Evolutionary conservation across 1,284 basidiomycete genomes (phyloP).

Genomic region (Sporisorium exsertum): DNA sequence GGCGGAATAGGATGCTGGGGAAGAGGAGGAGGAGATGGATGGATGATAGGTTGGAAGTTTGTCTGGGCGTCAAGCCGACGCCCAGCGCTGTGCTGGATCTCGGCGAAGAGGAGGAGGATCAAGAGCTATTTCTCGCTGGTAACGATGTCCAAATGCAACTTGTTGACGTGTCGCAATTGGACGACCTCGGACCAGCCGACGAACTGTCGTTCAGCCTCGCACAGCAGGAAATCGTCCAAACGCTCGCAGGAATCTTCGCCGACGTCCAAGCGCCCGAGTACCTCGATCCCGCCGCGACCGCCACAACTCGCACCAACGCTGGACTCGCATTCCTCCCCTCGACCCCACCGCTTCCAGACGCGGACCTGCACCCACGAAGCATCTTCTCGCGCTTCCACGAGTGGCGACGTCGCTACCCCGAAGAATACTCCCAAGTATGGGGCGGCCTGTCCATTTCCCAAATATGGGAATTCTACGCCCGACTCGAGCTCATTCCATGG

Average conservation of each 20-base stretch:
- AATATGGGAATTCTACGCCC: constrained; percentile 64
- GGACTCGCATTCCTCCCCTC: not conserved
- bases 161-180: not conserved
- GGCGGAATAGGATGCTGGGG: constrained; percentile 33
- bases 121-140: not conserved
- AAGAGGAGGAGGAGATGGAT: constrained; percentile 33
- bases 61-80: constrained; percentile 32
- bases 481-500: constrained; percentile 54
- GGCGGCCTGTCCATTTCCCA: constrained; percentile 61
- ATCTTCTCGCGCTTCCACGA: constrained; percentile 56
- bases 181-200: constrained; percentile 26
- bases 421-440: constrained; percentile 63
- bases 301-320: not conserved
- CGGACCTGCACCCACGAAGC: constrained; percentile 44
- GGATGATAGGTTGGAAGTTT: constrained; percentile 40
- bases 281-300: constrained; percentile 37
- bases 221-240: constrained; percentile 10
- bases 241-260: constrained; percentile 23
- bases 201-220: constrained; percentile 39
- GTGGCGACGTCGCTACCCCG: constrained; percentile 53
- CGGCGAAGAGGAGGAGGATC: not conserved
- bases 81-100: constrained; percentile 33
- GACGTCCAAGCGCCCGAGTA: constrained; percentile 64
- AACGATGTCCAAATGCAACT: not conserved
- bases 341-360: not conserved